phyloP scores from a whole-genome alignment of 2,329 filamentous ascomycete species.

The Neofusicoccum ribis region DNA sequence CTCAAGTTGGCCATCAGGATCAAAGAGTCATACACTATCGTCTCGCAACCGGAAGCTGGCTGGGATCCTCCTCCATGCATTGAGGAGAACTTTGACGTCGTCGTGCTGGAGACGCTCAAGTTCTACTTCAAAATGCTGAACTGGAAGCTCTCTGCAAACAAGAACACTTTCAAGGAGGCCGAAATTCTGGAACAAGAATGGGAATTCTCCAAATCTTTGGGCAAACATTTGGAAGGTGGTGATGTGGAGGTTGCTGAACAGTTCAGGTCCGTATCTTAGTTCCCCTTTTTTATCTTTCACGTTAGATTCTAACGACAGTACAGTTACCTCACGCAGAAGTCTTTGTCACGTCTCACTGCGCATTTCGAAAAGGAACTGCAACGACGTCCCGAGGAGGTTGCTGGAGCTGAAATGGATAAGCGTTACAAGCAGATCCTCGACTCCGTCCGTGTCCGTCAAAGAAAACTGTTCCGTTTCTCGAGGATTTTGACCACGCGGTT shows the following conservation, averaged over 20 bases:
- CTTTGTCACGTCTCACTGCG: conserved; percentile 79
- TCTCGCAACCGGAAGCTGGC: conserved; percentile 82
- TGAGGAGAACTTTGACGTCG: conserved; percentile 91
- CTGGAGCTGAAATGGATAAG: conserved; percentile 84
- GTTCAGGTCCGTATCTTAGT: conserved; percentile 61
- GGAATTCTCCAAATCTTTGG: conserved; percentile 95
- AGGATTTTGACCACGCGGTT: conserved; percentile 89
- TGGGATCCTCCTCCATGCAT: conserved; percentile 97
- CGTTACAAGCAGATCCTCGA: conserved; percentile 94
- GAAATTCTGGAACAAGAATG: conserved; percentile 97
- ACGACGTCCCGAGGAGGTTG: conserved; percentile 77
- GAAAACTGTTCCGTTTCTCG: conserved; percentile 95
- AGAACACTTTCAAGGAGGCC: conserved; percentile 98
- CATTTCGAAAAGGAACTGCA: conserved; percentile 93
- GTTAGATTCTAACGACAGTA: conserved; percentile 23
- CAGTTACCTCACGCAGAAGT: conserved; percentile 85
- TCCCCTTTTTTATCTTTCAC: no score
- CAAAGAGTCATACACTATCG: conserved; percentile 81
- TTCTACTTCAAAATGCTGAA: conserved; percentile 99
- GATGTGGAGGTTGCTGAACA: conserved; percentile 97
- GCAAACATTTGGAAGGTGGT: conserved; percentile 84
- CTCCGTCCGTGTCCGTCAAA: conserved; percentile 91
- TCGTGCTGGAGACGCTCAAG: conserved; percentile 87
- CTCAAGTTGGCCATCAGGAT: conserved; percentile 89
- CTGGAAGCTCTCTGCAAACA: conserved; percentile 96